Evolutionary conservation across 352 stramenopile species (phyloP), one percentile per base, ranked within the genome.

Genomic region (Saprolegnia parasitica): DNA sequence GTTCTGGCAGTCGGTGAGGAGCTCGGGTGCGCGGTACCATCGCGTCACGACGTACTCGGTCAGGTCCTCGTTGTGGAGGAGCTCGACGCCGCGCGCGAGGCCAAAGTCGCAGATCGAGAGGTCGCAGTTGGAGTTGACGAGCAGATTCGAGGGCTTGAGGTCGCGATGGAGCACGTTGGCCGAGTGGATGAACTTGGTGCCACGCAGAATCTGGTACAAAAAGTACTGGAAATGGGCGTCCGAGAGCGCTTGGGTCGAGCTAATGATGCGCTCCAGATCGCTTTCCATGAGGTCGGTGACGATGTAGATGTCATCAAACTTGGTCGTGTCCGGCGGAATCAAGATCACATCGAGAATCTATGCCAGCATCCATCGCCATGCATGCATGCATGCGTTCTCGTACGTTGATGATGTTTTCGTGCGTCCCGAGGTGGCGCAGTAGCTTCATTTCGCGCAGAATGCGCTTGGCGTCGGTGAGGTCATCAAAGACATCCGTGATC

Each of bases 151-250:
- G 10, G 89, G 88, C 74, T 96, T 96, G 15, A 96, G 76, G 47
- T 96, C 89, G 1, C 89, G 55, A 72, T 94, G 86, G 13, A 94
- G 74, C 84, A 99, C 96, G 67, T 97, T 97, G 0, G 90, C 95
- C 32, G 91, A 98, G 84, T 99, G 97, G 74, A 99, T 96, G 71
- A 98, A 99, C 77, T 99, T 98, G 56, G 99, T 89, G 5, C 96
- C 96, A 32, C 93, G 85, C 15, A 99, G 80, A 58, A 96, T 87
- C 72, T 96, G 88, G 73, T 95, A 96, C 62, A 96, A 71, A 70
- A 96, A 96, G 71, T 95, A 96, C 74, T 95, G 88, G 61, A 95
- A 89, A 56, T 96, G 88, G 32, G 83, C 86, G 68, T 96, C 88
- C 24, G 84, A 93, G 39, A 96, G 85, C 23, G 80, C 81, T 72